Conservation (phyloP, 805 yeast species). For the Sungouiella blattae region DNA sequence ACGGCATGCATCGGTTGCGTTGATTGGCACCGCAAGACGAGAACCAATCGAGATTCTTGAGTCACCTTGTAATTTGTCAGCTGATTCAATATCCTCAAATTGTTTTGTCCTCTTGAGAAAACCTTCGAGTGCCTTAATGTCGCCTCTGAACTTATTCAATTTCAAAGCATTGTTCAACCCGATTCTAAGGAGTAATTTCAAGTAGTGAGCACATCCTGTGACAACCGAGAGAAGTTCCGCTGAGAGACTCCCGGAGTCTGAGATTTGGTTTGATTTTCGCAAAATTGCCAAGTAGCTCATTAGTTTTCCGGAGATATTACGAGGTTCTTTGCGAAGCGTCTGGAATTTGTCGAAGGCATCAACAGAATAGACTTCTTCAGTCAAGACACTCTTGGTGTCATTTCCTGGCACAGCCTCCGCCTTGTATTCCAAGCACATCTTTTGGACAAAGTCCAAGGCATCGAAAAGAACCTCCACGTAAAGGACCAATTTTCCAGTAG, state of each 20-base stretch:
- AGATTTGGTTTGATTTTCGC: constrained; percentile 51
- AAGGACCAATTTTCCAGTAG: constrained; percentile 69
- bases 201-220: constrained; percentile 88
- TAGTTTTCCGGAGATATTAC: constrained; percentile 82
- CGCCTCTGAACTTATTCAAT: constrained; percentile 53
- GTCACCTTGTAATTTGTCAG: constrained; percentile 9
- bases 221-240: constrained; percentile 75
- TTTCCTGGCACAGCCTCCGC: neutral
- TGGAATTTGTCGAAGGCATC: constrained; percentile 26
- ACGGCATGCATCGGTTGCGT: constrained; percentile 74
- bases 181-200: constrained; percentile 77
- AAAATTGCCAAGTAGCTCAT: constrained; percentile 85
- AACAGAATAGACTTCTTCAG: constrained; percentile 22
- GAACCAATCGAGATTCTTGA: constrained; percentile 7
- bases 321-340: constrained; percentile 59
- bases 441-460: constrained; percentile 58
- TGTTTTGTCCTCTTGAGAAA: constrained; percentile 54
- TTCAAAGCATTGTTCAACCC: constrained; percentile 78
- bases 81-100: constrained; percentile 18
- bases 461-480: constrained; percentile 73
- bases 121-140: constrained; percentile 58
- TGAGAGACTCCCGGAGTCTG: constrained; percentile 45
- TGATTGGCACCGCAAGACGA: constrained; percentile 45
- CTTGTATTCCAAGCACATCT: constrained; percentile 17
- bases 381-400: constrained; percentile 11